phyloP scores from a whole-genome alignment of 2,329 filamentous ascomycete genomes.

The Colletotrichum musicola region DNA sequence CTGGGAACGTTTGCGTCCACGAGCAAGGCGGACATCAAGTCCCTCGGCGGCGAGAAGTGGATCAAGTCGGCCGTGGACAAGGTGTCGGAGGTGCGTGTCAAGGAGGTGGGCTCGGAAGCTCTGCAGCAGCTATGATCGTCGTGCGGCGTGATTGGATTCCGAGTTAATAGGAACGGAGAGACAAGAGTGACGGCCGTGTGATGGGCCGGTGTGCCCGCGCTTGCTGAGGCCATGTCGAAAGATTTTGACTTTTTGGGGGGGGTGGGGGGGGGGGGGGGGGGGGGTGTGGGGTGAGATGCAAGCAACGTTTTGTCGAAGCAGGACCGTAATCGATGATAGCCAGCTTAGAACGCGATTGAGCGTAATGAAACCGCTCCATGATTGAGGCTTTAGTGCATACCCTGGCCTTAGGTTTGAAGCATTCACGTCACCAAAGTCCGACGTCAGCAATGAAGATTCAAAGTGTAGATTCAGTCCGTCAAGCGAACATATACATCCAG shows the following conservation, averaged over 20 bases:
- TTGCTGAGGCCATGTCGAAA: slow-evolving; percentile 28
- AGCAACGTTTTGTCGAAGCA: slow-evolving; percentile 2
- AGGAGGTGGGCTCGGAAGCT: slow-evolving; percentile 61
- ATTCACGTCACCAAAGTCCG: neutral
- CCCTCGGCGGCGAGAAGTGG: slow-evolving; percentile 55
- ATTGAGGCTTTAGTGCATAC: neutral
- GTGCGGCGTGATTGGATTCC: neutral
- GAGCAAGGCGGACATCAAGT: slow-evolving; percentile 57
- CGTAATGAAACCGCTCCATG: slow-evolving; percentile 33
- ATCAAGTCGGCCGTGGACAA: slow-evolving; percentile 58
- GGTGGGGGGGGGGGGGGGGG: no score
- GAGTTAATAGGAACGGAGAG: slow-evolving; percentile 1
- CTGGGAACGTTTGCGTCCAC: slow-evolving; percentile 81
- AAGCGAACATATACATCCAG: neutral
- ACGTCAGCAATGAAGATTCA: neutral
- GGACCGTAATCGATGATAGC: slow-evolving; percentile 17
- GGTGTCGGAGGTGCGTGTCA: slow-evolving; percentile 61
- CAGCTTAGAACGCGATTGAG: slow-evolving; percentile 26
- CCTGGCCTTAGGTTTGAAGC: neutral
- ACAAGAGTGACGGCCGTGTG: slow-evolving; percentile 24
- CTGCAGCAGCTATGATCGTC: slow-evolving; percentile 48
- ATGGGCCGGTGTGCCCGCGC: slow-evolving; percentile 13
- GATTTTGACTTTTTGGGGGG: neutral
- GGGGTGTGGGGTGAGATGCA: neutral
- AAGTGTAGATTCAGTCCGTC: neutral